A percentile compares a stretch with the other conserved stretches of the same genome.
phyloP scores from a whole-genome alignment of 805 yeast species.

The Suhomyces tanzawaensis region DNA sequence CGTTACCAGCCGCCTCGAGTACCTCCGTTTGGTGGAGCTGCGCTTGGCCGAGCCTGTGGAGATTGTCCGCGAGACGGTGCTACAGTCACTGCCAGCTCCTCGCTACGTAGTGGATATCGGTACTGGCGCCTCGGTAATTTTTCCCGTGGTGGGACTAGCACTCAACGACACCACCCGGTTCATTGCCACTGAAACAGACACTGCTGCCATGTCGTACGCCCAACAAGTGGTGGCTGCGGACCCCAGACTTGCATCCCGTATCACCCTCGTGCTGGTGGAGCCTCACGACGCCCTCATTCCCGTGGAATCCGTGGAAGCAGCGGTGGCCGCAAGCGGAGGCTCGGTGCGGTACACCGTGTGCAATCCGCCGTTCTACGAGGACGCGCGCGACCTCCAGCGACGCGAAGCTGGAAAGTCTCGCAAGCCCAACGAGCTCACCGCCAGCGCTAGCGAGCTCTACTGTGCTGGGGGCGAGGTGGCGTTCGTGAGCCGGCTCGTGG shows the following conservation, averaged over 20 bases:
- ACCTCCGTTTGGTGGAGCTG: conserved; percentile 15
- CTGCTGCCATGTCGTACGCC: conserved; percentile 12
- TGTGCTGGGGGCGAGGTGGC: conserved; percentile 18
- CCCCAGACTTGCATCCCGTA: not conserved
- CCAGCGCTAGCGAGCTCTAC: conserved; percentile 11
- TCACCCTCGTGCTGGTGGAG: not conserved
- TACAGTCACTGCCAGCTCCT: not conserved
- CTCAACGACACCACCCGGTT: conserved; percentile 4
- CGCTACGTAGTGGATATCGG: conserved; percentile 17
- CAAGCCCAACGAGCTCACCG: conserved; percentile 10
- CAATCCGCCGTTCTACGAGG: conserved; percentile 21
- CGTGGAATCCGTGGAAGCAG: not conserved
- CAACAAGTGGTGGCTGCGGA: not conserved
- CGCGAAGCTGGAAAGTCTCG: conserved; percentile 6
- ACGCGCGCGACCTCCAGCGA: conserved; percentile 6
- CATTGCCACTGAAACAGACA: conserved; percentile 18
- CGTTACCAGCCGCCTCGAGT: conserved; percentile 18
- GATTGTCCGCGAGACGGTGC: conserved; percentile 1
- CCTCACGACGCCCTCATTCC: conserved; percentile 1
- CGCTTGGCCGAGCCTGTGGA: conserved; percentile 10
- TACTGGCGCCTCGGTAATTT: conserved; percentile 20
- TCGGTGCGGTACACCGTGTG: conserved; percentile 14
- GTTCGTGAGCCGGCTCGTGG: conserved; percentile 13
- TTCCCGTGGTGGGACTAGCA: conserved; percentile 14
- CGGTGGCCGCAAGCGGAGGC: not conserved